phyloP scores from a whole-genome alignment of 805 yeast genomes.

The Lipomyces lipofer region DNA sequence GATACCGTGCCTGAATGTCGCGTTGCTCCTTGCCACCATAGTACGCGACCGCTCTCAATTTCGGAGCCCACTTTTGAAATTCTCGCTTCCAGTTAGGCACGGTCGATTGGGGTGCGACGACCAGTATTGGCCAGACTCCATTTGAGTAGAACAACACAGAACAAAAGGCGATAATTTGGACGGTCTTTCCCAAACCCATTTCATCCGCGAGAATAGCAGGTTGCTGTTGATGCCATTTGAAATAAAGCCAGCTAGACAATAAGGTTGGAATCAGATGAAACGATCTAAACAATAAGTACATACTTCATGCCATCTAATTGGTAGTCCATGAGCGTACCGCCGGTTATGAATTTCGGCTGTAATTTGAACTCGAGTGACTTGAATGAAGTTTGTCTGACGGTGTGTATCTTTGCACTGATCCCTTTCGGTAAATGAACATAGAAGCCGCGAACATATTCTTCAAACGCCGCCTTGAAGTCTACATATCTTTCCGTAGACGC shows the following conservation, averaged over 20 bases:
- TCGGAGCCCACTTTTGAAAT: constrained; percentile 97
- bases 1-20: constrained; percentile 42
- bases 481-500: constrained; percentile 5
- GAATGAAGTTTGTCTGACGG: constrained; percentile 7
- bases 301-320: constrained; percentile 30
- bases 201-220: constrained; percentile 69
- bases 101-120: constrained; percentile 97
- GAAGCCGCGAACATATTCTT: constrained; percentile 15
- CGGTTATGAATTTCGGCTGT: constrained; percentile 23
- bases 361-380: constrained; percentile 12
- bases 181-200: constrained; percentile 69
- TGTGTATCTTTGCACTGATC: neutral
- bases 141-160: constrained; percentile 82
- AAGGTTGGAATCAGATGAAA: neutral
- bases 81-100: constrained; percentile 94
- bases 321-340: constrained; percentile 27
- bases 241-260: constrained; percentile 25
- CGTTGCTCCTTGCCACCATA: constrained; percentile 66
- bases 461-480: constrained; percentile 19
- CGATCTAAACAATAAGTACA: neutral
- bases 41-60: constrained; percentile 83
- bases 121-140: constrained; percentile 70
- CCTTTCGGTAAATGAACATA: constrained; percentile 5
- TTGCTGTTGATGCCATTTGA: constrained; percentile 24
- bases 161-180: constrained; percentile 86